These are phyloP conservation scores for Cajanus cajan DNA, from an alignment of 306 rosid genomes.

Conservation along the genomic window DNA sequence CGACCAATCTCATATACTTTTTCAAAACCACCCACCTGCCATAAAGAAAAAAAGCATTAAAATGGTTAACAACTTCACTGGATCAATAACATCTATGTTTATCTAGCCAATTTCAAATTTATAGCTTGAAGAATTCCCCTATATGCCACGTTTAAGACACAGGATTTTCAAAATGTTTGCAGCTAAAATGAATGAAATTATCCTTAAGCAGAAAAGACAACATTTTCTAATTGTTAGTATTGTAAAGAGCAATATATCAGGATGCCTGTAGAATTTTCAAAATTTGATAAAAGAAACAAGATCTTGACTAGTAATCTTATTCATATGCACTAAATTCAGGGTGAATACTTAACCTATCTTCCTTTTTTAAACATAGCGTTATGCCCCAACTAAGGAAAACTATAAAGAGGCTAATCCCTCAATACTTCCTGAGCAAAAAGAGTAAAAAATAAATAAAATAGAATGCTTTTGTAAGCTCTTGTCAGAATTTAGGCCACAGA, in stretches of 20 bases:
- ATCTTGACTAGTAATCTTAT: slow-evolving; percentile 10
- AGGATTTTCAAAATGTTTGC: neutral
- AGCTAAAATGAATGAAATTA: slow-evolving; percentile 13
- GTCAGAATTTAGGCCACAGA: neutral
- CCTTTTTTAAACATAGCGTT: neutral
- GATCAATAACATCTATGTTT: slow-evolving; percentile 3
- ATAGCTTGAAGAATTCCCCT: slow-evolving; percentile 10
- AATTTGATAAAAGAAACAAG: slow-evolving; percentile 11
- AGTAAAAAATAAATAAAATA: neutral
- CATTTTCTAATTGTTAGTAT: neutral
- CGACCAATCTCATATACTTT: slow-evolving; percentile 96
- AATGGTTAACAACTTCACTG: slow-evolving; percentile 15
- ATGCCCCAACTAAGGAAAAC: neutral
- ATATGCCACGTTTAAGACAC: neutral
- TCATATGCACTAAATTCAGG: slow-evolving; percentile 18
- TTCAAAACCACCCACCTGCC: slow-evolving; percentile 96
- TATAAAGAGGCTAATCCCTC: neutral
- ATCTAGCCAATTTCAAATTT: slow-evolving; percentile 19
- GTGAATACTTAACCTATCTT: neutral
- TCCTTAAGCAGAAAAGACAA: slow-evolving; percentile 18
- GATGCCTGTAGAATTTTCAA: slow-evolving; percentile 1
- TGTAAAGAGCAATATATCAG: neutral
- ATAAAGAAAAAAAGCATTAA: slow-evolving; percentile 21
- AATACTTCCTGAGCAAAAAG: neutral
- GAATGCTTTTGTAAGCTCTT: neutral